Percentiles rank a stretch among this genome's conserved stretches.
phyloP scores from a whole-genome alignment of 495 filamentous ascomycete genomes.

The Neurospora tetrasperma region DNA sequence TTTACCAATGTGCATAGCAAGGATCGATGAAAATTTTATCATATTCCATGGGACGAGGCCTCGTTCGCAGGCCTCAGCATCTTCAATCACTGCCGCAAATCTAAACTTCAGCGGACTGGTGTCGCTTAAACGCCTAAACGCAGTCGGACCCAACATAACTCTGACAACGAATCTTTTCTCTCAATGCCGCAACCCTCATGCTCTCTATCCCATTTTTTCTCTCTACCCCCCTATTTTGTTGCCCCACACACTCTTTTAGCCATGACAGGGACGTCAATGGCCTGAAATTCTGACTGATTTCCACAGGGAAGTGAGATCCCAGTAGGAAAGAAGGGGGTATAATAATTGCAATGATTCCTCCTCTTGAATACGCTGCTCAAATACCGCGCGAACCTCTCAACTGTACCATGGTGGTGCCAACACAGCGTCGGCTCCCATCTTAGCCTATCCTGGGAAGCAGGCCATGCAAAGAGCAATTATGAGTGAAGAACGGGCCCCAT shows the following conservation, averaged over 20 bases:
- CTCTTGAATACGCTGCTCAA: neutral
- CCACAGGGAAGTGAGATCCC: neutral
- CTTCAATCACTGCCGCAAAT: neutral
- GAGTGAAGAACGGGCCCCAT: neutral
- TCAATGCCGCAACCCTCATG: neutral
- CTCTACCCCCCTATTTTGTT: neutral
- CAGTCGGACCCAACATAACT: neutral
- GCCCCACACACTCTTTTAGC: neutral
- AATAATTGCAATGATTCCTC: constrained; percentile 9
- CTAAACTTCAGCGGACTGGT: neutral
- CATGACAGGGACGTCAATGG: neutral
- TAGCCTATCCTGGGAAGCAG: neutral
- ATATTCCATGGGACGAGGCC: neutral
- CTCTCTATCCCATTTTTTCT: neutral
- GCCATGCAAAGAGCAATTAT: neutral
- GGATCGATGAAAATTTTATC: neutral
- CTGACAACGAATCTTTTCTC: neutral
- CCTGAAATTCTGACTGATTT: neutral
- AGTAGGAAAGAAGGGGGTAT: constrained; percentile 10
- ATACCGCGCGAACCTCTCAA: neutral
- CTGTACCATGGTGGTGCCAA: neutral
- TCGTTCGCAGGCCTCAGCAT: neutral
- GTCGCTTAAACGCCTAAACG: neutral
- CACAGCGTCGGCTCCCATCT: neutral
- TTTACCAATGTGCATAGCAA: too few relatives aligned